Base-by-base conservation (phyloP, 371 early-diverging fungal genomes). In the Haplosporangium sp. region DNA sequence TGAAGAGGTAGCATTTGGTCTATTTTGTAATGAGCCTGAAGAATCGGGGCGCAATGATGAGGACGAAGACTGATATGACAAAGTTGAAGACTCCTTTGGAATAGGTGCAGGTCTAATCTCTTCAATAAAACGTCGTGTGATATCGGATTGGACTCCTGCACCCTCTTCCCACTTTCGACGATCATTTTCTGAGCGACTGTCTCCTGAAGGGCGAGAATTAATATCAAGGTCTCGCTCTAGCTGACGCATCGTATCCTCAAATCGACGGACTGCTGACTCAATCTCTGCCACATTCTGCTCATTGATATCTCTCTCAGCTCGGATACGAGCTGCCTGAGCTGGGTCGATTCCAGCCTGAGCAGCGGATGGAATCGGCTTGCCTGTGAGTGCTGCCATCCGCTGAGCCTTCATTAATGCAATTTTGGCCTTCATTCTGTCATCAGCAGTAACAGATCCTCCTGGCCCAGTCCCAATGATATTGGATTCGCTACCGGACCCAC, bases 401-500 rank as follows among this genome's bases (percentile, higher is more conserved):
- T 89, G 88, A 19, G 90, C 92, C 50, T 89, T 90, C 78, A 78
- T 78, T 10, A 73, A 37, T 11, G 78, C 78, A n/a, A 73, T 67
- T 19, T 62, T 69, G 17, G 92, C 90, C 27, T 85, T 84, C 74
- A 88, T 90, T 47, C 84, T 82, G 48, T 91, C 92, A 37, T 86
- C 84, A 40, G 90, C 90, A 0, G 90, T 90, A 4, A 90, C 69
- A 52, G 84, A 77, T 6, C 90, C 90, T 47, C 85, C 85, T 1
- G 91, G 90, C 0, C 91, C 91, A 2, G 90, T 89, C 0, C 90
- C 92, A 0, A 84, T 82, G 61, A 90, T 87, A 27, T 85, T 77
- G 5, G 73, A 35, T 4, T 86, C 45, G 40, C 45, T 56, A 50
- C 58, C 40, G 40, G 65, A 42, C 19, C 61, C 27, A 60, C 57